These are phyloP conservation scores for Lactarius deliciosus DNA, from an alignment of 768 basidiomycete genomes.

Conservation along the genomic window DNA sequence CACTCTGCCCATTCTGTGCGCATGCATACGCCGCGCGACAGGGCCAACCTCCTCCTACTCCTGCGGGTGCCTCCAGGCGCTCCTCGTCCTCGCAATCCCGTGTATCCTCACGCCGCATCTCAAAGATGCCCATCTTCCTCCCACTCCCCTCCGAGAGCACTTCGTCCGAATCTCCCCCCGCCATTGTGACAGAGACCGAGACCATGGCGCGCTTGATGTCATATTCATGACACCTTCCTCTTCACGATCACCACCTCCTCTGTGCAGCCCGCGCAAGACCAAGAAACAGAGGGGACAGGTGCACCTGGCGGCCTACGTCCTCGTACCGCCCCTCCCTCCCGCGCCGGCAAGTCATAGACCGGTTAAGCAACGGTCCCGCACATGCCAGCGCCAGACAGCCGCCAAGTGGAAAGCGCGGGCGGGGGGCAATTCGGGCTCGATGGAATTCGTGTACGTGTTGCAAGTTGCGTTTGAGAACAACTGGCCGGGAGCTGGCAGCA, in stretches of 20 bases:
- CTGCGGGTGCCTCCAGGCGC: not conserved
- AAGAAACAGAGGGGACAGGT: not conserved
- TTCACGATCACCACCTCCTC: not conserved
- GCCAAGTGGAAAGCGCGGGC: not conserved
- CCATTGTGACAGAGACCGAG: not conserved
- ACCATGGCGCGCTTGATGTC: not conserved
- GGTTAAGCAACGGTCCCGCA: not conserved
- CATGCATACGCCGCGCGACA: conserved; percentile 11
- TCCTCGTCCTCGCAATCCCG: conserved; percentile 2
- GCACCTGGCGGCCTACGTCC: conserved; percentile 11
- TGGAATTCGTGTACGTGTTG: conserved; percentile 3
- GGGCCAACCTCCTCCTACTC: not conserved
- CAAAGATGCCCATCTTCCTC: no score
- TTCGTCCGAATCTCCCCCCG: no score
- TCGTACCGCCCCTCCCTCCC: conserved; percentile 6
- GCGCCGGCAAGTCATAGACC: conserved; percentile 1
- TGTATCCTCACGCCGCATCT: not conserved
- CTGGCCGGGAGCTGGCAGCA: not conserved
- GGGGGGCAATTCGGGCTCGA: conserved; percentile 5
- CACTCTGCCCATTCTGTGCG: not conserved
- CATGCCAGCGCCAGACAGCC: not conserved
- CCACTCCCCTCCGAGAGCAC: no score
- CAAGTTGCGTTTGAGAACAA: conserved; percentile 21
- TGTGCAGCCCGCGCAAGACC: not conserved
- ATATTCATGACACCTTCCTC: conserved; percentile 14